These are phyloP conservation scores for Microcyclosporella mali DNA, from an alignment of 2,329 filamentous ascomycete genomes.

Conservation along the genomic window DNA sequence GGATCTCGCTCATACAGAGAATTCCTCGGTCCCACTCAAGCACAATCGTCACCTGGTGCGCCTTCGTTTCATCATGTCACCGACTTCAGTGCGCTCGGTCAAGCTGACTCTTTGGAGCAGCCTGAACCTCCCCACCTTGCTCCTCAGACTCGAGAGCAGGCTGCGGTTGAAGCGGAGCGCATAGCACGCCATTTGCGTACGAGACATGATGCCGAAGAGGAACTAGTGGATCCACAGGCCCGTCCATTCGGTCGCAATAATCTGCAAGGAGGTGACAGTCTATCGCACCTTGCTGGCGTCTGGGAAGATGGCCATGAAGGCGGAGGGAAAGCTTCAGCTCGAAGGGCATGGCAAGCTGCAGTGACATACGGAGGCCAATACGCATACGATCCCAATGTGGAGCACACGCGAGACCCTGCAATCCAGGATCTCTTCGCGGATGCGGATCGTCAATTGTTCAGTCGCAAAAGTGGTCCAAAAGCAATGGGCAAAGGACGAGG, in stretches of 20 bases:
- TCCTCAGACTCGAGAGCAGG: not conserved
- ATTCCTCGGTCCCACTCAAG: not conserved
- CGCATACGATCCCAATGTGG: not conserved
- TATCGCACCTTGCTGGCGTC: not conserved
- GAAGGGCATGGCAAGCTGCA: not conserved
- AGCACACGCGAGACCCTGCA: not conserved
- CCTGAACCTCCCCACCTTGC: not conserved
- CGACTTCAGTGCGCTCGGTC: not conserved
- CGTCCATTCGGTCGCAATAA: not conserved
- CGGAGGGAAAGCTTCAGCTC: conserved; percentile 5
- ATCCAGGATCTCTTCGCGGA: not conserved
- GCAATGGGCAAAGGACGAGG: conserved; percentile 15
- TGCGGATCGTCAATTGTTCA: not conserved
- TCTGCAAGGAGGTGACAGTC: not conserved
- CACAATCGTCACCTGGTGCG: not conserved
- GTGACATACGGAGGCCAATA: not conserved
- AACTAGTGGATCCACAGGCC: no score
- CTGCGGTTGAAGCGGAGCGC: conserved; percentile 4
- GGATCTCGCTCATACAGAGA: no score
- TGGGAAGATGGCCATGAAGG: conserved; percentile 2
- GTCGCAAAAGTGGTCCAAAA: no score
- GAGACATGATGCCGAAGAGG: conserved; percentile 9
- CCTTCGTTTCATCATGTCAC: conserved; percentile 5
- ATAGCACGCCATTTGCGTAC: conserved; percentile 14
- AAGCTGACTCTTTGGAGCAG: no score